These are phyloP conservation scores for Colletotrichum magnum DNA, from an alignment of 2,329 filamentous ascomycete species.

Conservation along the genomic window DNA sequence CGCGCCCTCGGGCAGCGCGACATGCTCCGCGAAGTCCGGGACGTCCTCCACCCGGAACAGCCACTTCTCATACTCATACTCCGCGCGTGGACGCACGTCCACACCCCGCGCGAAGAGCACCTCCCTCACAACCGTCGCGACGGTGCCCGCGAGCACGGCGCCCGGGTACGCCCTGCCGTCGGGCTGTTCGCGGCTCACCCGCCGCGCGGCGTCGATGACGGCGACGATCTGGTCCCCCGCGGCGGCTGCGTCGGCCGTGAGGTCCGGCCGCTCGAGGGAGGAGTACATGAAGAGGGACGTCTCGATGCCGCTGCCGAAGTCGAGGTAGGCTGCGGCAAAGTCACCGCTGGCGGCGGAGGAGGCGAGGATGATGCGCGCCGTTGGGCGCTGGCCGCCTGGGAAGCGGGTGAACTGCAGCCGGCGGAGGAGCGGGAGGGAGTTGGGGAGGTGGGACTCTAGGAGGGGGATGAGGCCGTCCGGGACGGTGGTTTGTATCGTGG, in stretches of 20 bases:
- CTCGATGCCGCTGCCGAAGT: constrained; percentile 72
- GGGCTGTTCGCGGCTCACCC: constrained; percentile 45
- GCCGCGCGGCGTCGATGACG: constrained; percentile 48
- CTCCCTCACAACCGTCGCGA: constrained; percentile 49
- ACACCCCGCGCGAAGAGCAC: constrained; percentile 11
- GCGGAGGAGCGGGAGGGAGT: constrained; percentile 73
- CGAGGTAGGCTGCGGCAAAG: constrained; percentile 73
- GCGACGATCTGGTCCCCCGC: constrained; percentile 52
- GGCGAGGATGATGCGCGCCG: constrained; percentile 59
- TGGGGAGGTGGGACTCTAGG: constrained; percentile 67
- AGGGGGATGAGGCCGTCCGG: constrained; percentile 59
- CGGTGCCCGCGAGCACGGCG: constrained; percentile 54
- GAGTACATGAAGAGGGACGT: constrained; percentile 77
- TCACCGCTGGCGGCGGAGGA: neutral
- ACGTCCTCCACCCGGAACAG: constrained; percentile 65
- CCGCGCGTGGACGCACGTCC: constrained; percentile 46
- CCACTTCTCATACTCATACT: constrained; percentile 67
- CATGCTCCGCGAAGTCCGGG: constrained; percentile 47
- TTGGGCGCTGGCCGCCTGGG: constrained; percentile 56
- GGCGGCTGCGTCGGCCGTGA: constrained; percentile 39
- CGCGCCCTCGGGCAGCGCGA: constrained; percentile 61
- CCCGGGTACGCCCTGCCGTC: constrained; percentile 42
- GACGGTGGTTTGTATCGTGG: constrained; percentile 46
- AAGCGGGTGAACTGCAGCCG: constrained; percentile 71
- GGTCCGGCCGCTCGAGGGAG: constrained; percentile 58